A percentile compares a stretch with the other conserved stretches of the same genome.
These are phyloP conservation scores for Tuber calosporum DNA, from an alignment of 495 filamentous ascomycete genomes.

Conservation along the genomic window DNA sequence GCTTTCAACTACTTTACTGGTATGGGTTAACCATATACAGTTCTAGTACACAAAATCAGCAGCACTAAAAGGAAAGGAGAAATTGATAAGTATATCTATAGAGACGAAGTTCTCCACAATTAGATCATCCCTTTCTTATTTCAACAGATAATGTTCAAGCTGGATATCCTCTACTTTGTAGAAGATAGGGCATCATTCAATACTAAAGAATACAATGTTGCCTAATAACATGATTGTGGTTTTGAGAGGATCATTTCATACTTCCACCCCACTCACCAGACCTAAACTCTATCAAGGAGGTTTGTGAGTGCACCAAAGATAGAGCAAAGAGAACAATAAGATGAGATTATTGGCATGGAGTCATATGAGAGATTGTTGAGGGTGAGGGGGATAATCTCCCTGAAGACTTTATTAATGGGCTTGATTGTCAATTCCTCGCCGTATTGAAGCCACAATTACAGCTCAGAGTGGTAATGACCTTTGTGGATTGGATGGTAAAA, in stretches of 20 bases:
- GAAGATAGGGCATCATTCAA: conserved; percentile 2
- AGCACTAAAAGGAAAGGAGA: background rate
- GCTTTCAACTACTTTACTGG: background rate
- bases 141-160: background rate
- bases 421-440: too few relatives aligned
- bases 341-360: conserved; percentile 4
- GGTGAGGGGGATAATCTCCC: conserved; percentile 2
- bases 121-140: conserved; percentile 7
- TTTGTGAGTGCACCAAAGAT: conserved; percentile 1
- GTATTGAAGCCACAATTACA: too few relatives aligned
- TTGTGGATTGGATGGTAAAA: too few relatives aligned
- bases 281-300: conserved; percentile 7
- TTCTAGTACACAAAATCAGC: conserved; percentile 2
- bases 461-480: too few relatives aligned
- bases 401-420: background rate
- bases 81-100: conserved; percentile 15
- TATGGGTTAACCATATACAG: background rate
- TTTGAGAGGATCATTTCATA: background rate
- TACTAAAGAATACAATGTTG: background rate
- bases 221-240: background rate
- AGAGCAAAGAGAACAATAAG: background rate
- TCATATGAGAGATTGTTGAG: background rate
- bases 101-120: conserved; percentile 1
- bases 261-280: background rate
- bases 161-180: background rate